Evolutionary conservation across 805 yeast species (phyloP).

Genomic region (Schizosaccharomyces cryophilus): DNA sequence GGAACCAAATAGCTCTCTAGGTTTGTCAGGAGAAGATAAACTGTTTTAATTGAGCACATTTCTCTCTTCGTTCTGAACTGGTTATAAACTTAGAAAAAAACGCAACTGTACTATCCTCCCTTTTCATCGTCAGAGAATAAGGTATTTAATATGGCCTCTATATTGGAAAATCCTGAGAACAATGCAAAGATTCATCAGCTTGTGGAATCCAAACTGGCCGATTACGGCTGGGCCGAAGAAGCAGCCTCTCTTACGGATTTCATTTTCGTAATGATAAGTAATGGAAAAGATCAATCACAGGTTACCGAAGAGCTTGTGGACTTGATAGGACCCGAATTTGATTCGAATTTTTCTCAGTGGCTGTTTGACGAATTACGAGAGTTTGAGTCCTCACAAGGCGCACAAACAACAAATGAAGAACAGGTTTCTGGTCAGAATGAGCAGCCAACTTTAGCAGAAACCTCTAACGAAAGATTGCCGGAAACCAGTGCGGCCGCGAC

Average conservation of each 20-base stretch:
- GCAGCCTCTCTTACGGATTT: not conserved
- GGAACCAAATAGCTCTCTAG: too few relatives aligned
- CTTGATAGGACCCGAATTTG: not conserved
- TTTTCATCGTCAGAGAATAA: too few relatives aligned
- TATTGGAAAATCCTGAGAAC: not conserved
- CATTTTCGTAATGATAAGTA: not conserved
- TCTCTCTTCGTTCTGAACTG: too few relatives aligned
- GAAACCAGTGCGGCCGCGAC: not conserved
- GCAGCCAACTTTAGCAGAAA: not conserved
- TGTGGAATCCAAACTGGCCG: not conserved
- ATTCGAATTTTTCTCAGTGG: not conserved
- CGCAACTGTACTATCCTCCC: too few relatives aligned
- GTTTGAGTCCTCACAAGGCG: not conserved
- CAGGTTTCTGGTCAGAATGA: too few relatives aligned
- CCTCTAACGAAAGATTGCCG: not conserved
- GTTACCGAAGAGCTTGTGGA: not conserved
- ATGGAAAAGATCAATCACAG: not conserved
- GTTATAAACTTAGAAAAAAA: too few relatives aligned
- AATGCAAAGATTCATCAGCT: not conserved
- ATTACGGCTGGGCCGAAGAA: not conserved
- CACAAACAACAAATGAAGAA: not conserved
- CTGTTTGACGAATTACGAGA: not conserved
- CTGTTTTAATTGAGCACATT: too few relatives aligned
- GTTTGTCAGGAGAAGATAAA: too few relatives aligned
- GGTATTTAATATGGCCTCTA: not conserved